phyloP scores from a whole-genome alignment of 345 rosid genomes.

The Gossypium australe region DNA sequence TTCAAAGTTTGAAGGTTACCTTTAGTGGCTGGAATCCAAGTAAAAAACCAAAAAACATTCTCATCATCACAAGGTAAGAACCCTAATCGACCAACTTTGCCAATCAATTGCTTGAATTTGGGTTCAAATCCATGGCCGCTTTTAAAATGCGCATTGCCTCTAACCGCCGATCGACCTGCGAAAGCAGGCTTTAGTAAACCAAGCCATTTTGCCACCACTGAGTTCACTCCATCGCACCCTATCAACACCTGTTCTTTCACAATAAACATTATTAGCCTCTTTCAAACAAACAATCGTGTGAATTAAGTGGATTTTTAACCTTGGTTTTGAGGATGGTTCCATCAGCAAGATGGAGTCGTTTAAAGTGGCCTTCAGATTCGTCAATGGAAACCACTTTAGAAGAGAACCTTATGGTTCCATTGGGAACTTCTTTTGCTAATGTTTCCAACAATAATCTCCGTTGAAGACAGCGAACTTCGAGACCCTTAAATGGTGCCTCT shows the following conservation, averaged over 20 bases:
- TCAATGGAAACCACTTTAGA: constrained; percentile 59
- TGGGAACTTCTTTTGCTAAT: constrained; percentile 51
- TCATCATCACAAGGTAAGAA: constrained; percentile 21
- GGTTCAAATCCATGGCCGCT: constrained; percentile 25
- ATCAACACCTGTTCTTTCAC: constrained; percentile 21
- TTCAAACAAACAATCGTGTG: neutral
- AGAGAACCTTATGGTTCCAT: constrained; percentile 30
- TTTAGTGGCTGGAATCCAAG: constrained; percentile 13
- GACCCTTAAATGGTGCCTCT: neutral
- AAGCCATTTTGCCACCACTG: constrained; percentile 27
- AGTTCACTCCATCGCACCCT: constrained; percentile 47
- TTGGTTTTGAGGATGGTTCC: constrained; percentile 9
- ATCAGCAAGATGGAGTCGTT: constrained; percentile 14
- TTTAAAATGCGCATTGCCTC: constrained; percentile 23
- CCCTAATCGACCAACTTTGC: constrained; percentile 20
- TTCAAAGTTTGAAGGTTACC: constrained; percentile 12
- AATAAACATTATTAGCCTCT: neutral
- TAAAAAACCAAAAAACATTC: constrained; percentile 30
- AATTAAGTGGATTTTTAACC: neutral
- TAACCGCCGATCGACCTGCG: constrained; percentile 29
- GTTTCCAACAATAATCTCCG: constrained; percentile 56
- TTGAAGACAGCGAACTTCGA: constrained; percentile 48
- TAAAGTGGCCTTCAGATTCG: constrained; percentile 36
- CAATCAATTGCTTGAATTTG: constrained; percentile 13
- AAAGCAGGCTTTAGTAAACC: constrained; percentile 20